Conservation (phyloP, 495 filamentous ascomycete genomes). For the Neurospora sp. region DNA sequence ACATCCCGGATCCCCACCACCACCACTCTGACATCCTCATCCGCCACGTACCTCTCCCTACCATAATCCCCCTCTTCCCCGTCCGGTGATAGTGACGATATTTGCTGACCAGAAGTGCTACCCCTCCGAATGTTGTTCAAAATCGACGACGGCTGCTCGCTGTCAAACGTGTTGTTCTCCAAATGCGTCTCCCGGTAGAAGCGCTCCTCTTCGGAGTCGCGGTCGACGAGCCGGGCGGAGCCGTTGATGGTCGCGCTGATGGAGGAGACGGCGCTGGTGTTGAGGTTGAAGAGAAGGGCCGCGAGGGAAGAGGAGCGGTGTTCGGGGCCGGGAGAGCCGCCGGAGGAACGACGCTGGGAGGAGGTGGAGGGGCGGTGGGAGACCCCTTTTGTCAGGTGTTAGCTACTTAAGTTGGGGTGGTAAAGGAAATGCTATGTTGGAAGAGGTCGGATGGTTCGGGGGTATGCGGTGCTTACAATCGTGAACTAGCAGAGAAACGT, state of each 20-base stretch:
- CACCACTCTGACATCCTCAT: constrained; percentile 60
- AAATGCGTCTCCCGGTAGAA: constrained; percentile 76
- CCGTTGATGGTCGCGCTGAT: constrained; percentile 94
- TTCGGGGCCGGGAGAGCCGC: constrained; percentile 53
- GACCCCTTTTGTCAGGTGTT: constrained; percentile 42
- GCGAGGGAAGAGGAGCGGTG: constrained; percentile 57
- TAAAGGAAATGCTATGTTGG: neutral
- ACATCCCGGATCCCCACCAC: constrained; percentile 66
- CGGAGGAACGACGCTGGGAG: constrained; percentile 46
- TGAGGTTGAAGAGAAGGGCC: constrained; percentile 74
- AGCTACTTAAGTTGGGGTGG: neutral
- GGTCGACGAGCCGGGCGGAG: constrained; percentile 57
- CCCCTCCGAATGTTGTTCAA: constrained; percentile 31
- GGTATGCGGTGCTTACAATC: constrained; percentile 51
- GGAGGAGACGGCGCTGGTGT: constrained; percentile 74
- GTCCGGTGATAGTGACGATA: constrained; percentile 11
- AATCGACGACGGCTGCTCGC: constrained; percentile 23
- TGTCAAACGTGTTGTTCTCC: constrained; percentile 81
- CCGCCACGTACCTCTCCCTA: constrained; percentile 53
- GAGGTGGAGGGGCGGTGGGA: constrained; percentile 83
- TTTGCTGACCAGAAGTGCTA: neutral
- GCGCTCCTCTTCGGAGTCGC: constrained; percentile 64
- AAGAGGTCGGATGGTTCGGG: neutral
- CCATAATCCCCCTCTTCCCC: constrained; percentile 38
- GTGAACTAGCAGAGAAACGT: constrained; percentile 89